Conservation (phyloP, 192 early-diverging fungal species). For the Geranomyces variabilis region DNA sequence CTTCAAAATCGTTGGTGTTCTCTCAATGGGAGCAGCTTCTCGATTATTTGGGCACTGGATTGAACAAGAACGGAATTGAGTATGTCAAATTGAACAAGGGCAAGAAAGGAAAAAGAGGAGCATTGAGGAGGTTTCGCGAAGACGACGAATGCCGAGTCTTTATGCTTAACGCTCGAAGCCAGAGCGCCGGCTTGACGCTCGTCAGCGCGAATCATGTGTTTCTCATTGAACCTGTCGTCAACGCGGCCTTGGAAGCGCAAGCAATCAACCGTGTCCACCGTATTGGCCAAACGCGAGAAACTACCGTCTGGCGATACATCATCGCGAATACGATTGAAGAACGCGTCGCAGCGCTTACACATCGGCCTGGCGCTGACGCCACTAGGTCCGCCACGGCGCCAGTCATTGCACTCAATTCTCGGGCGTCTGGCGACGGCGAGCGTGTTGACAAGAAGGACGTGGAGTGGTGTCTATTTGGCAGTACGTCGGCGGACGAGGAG, state of each 20-base stretch:
- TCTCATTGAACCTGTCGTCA: slow-evolving; percentile 57
- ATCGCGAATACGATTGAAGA: slow-evolving; percentile 52
- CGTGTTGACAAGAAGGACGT: slow-evolving; percentile 31
- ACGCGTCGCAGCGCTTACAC: slow-evolving; percentile 29
- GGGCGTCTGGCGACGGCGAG: slow-evolving; percentile 38
- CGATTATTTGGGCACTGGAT: slow-evolving; percentile 40
- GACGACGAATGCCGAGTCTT: slow-evolving; percentile 43
- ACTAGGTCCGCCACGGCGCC: not conserved
- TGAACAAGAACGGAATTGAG: slow-evolving; percentile 43
- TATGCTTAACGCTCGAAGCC: slow-evolving; percentile 55
- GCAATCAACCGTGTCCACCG: slow-evolving; percentile 58
- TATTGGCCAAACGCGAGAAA: slow-evolving; percentile 54
- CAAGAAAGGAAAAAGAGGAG: slow-evolving; percentile 20
- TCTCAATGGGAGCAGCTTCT: slow-evolving; percentile 59
- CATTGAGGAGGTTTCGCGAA: slow-evolving; percentile 37
- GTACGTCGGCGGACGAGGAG: not conserved
- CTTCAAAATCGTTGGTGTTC: slow-evolving; percentile 50
- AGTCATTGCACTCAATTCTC: not conserved
- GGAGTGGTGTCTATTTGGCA: slow-evolving; percentile 42
- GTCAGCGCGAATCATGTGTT: slow-evolving; percentile 57
- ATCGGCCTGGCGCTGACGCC: not conserved
- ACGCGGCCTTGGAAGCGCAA: slow-evolving; percentile 42
- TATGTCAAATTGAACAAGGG: slow-evolving; percentile 37
- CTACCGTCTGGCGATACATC: slow-evolving; percentile 55
- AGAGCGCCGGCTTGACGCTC: slow-evolving; percentile 57